Base-by-base conservation (phyloP, 2,329 filamentous ascomycete species). In the Xylariaceae sp. region DNA sequence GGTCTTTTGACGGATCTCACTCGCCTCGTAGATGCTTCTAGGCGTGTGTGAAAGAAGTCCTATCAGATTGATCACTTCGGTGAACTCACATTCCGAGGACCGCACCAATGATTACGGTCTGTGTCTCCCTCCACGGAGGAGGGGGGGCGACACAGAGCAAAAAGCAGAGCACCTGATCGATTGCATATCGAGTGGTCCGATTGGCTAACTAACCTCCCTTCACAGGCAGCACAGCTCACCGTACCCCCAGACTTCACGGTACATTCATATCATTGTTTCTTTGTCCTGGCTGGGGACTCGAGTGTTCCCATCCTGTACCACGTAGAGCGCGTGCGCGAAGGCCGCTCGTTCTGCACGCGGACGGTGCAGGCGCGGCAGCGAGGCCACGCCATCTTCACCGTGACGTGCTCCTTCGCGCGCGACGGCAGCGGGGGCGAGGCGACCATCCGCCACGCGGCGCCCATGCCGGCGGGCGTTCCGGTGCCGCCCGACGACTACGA, bases 191-290 rank as follows among this genome's bases (percentile, higher is more conserved):
- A 40, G 24, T n/a, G n/a, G n/a, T n/a, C n/a, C n/a, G n/a, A n/a
- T n/a, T n/a, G n/a, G n/a, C n/a, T n/a, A n/a, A 45, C 53, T 55
- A 26, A 62, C 37, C 16, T 20, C 6, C n/a, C 13, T n/a, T 39
- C 33, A 35, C 43, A 89, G 39, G 91, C 94, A 2, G 94, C 91
- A 20, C 92, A 96, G 72, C 84, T 86, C 68, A 99, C 94, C 7
- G 90, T 99, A 2, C 87, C 88, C 0, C 72, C 78, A 21, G 80
- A 89, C 69, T 97, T 96, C 73, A 83, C 86, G 55, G 85, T 94
- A 43, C 94, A 99, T 78, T 93, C 88, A 69, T 97, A 96, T 89
- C 94, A 99, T 81, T 97, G 94, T 82, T 99, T 97, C 78, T 99
- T 99, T 73, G 86, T 99, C 27, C 85, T 97, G 2, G 92, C 93